Base-by-base conservation (phyloP, 1,284 basidiomycete genomes). In the Papiliotrema fonsecae region DNA sequence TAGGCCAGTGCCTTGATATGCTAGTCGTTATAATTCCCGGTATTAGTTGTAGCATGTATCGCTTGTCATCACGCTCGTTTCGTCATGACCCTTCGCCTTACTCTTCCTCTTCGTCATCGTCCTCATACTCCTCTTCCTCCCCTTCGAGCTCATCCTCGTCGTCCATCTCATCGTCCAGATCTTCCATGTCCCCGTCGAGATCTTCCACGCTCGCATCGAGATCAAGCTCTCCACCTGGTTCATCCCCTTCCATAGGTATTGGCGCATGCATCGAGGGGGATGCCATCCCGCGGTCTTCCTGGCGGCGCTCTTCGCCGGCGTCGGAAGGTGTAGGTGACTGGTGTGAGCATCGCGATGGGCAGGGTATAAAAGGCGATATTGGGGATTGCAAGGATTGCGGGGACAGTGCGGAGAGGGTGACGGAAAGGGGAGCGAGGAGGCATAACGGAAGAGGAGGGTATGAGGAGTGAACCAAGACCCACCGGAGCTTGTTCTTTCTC, bases 401-500 rank as follows among this genome's bases (percentile, higher is more conserved):
- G n/a, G 21, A 42, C 40, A 43, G 41, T 42, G 7, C 10, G 26
- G 6, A 16, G 4, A 47, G 26, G 37, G 26, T n/a, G 5, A 27
- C 27, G 31, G 30, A 16, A 11, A 34, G 13, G 28, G 42, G 28
- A 18, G 16, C 9, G n/a, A 11, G 18, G n/a, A 9, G 22, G 18
- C 6, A 18, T 5, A 10, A 45, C 36, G 16, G 22, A 16, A 26
- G 11, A 45, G 19, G 24, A 9, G 42, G 27, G 30, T 32, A n/a
- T 32, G 26, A 22, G n/a, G n/a, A n/a, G n/a, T n/a, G n/a, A n/a
- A n/a, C n/a, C n/a, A n/a, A n/a, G n/a, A n/a, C 65, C 47, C 44
- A 72, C 70, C 14, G 64, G 61, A 4, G 61, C 65, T n/a, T 60
- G 58, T 41, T 72, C 70, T 51, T 67, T 58, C 54, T 72, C 69